Evolutionary conservation across 2,329 filamentous ascomycete genomes (phyloP).

Genomic region (Botrytis galanthina): DNA sequence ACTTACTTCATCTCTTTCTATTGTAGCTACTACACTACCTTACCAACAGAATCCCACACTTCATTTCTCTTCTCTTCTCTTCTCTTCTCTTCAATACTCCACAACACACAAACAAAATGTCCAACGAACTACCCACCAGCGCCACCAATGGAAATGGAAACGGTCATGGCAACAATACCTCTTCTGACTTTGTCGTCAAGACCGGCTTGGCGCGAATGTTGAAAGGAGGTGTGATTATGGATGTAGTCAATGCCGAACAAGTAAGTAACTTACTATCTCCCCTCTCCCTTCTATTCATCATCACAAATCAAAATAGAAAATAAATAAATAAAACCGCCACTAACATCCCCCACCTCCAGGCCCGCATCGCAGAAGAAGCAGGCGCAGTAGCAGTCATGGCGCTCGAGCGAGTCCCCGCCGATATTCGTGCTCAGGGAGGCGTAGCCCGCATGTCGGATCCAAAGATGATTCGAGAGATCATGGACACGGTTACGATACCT

Average conservation of each 20-base stretch:
- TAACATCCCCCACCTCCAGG: conserved; percentile 47
- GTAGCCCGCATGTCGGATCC: conserved; percentile 98
- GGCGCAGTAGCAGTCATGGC: conserved; percentile 98
- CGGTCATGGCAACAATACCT: conserved; percentile 29
- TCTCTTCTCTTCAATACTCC: conserved; percentile 25
- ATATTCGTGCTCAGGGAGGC: conserved; percentile 88
- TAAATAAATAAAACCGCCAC: no score
- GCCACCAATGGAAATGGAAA: conserved; percentile 29
- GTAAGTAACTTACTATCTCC: conserved; percentile 40
- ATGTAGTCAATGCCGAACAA: conserved; percentile 89
- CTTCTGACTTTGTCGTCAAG: conserved; percentile 76
- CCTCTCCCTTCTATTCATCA: background rate
- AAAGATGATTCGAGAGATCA: conserved; percentile 90
- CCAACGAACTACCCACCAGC: conserved; percentile 46
- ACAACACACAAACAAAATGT: conserved; percentile 34
- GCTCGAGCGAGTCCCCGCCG: conserved; percentile 92
- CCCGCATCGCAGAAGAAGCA: conserved; percentile 95
- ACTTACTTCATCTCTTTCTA: background rate
- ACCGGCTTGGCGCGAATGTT: conserved; percentile 95
- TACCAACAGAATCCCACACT: conserved; percentile 31
- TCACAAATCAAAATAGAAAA: background rate
- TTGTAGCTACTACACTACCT: background rate
- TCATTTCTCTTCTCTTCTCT: background rate
- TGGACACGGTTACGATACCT: conserved; percentile 90
- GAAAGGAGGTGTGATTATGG: conserved; percentile 99